Evolutionary conservation across 306 rosid genomes (phyloP).

Genomic region (Mimosa bimucronata): DNA sequence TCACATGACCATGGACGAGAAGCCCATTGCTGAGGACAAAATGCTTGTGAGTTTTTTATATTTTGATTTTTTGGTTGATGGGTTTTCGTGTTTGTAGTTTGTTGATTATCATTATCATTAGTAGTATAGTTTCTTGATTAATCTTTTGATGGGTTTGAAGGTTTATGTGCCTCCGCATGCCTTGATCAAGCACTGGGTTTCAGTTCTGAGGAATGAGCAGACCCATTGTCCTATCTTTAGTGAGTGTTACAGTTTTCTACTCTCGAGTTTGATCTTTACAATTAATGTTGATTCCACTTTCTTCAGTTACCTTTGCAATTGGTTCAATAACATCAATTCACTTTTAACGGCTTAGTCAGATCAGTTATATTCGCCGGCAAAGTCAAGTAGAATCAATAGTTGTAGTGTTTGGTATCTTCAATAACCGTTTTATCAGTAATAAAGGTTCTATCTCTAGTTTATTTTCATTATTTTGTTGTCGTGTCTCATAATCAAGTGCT

Average conservation of each 20-base stretch:
- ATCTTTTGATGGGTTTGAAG: constrained; percentile 47
- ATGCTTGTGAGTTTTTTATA: constrained; percentile 75
- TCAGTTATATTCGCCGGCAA: neutral
- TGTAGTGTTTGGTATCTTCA: constrained; percentile 17
- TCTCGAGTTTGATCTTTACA: constrained; percentile 2
- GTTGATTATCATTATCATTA: neutral
- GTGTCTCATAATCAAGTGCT: constrained; percentile 2
- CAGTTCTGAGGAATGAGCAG: constrained; percentile 85
- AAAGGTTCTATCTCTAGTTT: neutral
- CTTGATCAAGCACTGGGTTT: constrained; percentile 97
- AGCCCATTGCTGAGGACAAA: constrained; percentile 59
- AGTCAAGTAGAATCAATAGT: neutral
- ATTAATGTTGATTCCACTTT: neutral
- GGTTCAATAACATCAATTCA: neutral
- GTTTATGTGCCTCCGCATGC: constrained; percentile 93
- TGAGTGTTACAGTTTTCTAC: constrained; percentile 46
- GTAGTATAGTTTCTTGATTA: neutral
- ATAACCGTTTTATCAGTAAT: neutral
- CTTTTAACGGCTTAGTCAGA: neutral
- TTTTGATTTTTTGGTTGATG: constrained; percentile 1
- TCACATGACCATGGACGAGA: constrained; percentile 69
- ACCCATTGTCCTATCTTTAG: constrained; percentile 88
- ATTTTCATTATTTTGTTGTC: constrained; percentile 22
- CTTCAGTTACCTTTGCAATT: neutral
- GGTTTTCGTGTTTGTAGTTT: constrained; percentile 7